These are phyloP conservation scores for Tillandsia leiboldiana DNA, from an alignment of 176 grass and related monocot species.

Conservation along the genomic window DNA sequence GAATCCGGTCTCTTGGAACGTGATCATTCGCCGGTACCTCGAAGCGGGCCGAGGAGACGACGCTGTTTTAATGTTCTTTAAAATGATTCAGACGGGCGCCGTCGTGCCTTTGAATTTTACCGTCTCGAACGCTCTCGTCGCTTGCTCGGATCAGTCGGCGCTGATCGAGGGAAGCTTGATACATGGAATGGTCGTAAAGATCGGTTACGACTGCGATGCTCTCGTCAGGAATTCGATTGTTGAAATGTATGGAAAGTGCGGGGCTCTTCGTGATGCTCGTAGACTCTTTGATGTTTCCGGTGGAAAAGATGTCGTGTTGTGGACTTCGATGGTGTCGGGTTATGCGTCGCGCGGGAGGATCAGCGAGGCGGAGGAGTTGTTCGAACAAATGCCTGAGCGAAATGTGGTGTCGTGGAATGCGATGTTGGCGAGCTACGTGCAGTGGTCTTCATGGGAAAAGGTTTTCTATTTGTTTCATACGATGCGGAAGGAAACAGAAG, in stretches of 20 bases:
- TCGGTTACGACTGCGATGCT: constrained; percentile 38
- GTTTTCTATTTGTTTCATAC: constrained; percentile 60
- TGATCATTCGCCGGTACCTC: constrained; percentile 66
- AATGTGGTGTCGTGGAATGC: constrained; percentile 90
- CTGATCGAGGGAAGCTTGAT: constrained; percentile 57
- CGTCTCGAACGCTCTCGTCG: constrained; percentile 56
- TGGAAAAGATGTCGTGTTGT: constrained; percentile 54
- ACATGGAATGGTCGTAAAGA: constrained; percentile 39
- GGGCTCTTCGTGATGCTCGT: constrained; percentile 51
- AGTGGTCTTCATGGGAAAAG: constrained; percentile 42
- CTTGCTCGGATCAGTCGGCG: constrained; percentile 41
- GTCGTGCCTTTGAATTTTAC: constrained; percentile 65
- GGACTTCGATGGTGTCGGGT: constrained; percentile 60
- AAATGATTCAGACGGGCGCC: constrained; percentile 49
- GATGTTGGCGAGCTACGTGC: constrained; percentile 62
- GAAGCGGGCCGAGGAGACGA: constrained; percentile 48
- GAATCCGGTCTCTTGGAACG: constrained; percentile 76
- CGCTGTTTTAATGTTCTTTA: constrained; percentile 65
- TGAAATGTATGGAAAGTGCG: constrained; percentile 74
- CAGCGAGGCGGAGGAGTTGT: constrained; percentile 53
- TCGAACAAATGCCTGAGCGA: constrained; percentile 50
- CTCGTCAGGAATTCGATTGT: constrained; percentile 46
- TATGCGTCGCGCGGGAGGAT: constrained; percentile 66
- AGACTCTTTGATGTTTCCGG: constrained; percentile 46
- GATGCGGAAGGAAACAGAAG: constrained; percentile 46